Conservation (phyloP, 169 alveolate species). For the Plasmodium reichenowi region DNA sequence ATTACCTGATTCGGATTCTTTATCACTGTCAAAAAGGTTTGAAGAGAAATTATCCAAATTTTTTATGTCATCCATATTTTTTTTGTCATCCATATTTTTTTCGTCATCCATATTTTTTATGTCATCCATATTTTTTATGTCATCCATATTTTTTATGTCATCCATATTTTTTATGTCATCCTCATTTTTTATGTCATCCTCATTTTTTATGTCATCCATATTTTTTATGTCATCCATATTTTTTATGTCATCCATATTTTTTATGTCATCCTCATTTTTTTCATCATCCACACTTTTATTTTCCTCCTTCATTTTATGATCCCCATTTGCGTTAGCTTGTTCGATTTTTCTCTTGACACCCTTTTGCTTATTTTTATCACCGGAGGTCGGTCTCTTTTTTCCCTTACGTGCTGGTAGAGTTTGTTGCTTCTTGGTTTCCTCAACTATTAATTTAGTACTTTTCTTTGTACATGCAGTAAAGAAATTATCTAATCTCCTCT, state of each 20-base stretch:
- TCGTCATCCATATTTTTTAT: conserved; percentile 3
- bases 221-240: not conserved
- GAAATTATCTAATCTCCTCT: conserved; percentile 74
- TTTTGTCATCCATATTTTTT: not conserved
- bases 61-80: not conserved
- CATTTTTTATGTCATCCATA: conserved; percentile 5
- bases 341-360: not conserved
- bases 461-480: conserved; percentile 70
- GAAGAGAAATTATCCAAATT: conserved; percentile 3
- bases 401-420: conserved; percentile 27
- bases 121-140: not conserved
- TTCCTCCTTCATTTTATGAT: conserved; percentile 23
- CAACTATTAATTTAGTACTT: conserved; percentile 64
- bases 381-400: conserved; percentile 11
- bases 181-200: conserved; percentile 9
- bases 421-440: conserved; percentile 52
- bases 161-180: not conserved
- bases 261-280: not conserved
- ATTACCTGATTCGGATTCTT: conserved; percentile 73
- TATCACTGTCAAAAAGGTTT: conserved; percentile 30
- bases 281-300: conserved; percentile 19
- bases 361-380: not conserved
- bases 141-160: conserved; percentile 8
- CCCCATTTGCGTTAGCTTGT: conserved; percentile 6
- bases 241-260: conserved; percentile 2